Evolutionary conservation across 1,139 yeast species (phyloP).

Genomic region (Hansenula sp.): DNA sequence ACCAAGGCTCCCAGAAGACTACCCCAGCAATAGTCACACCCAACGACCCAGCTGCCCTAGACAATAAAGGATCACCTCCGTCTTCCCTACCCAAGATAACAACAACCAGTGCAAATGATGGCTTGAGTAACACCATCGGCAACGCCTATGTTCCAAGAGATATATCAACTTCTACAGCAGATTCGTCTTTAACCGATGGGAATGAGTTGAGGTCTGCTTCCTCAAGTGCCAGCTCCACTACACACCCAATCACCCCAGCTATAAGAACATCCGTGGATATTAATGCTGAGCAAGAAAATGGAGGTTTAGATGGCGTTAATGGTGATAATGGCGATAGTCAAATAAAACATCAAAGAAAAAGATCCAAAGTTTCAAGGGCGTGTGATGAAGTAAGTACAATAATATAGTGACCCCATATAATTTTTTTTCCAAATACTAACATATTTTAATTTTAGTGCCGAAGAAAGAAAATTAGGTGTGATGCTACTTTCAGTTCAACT

Average conservation of each 20-base stretch:
- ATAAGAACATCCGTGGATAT: conserved; percentile 1
- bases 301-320: not conserved
- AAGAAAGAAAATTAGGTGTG: conserved; percentile 59
- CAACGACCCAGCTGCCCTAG: not conserved
- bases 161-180: too few relatives aligned
- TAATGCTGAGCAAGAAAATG: not conserved
- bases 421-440: conserved; percentile 1
- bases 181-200: not conserved
- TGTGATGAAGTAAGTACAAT: conserved; percentile 43
- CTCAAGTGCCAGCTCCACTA: not conserved
- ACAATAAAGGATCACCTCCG: too few relatives aligned
- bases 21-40: not conserved
- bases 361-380: conserved; percentile 66
- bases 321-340: not conserved
- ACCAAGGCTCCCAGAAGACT: not conserved
- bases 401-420: not conserved
- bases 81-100: too few relatives aligned
- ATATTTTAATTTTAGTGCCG: conserved; percentile 35
- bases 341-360: conserved; percentile 33
- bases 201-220: not conserved
- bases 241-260: not conserved
- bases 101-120: too few relatives aligned
- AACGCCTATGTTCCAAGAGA: too few relatives aligned
- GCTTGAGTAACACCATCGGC: too few relatives aligned
- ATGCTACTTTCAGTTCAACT: conserved; percentile 45